phyloP scores from a whole-genome alignment of 768 basidiomycete species.

The Neoboletus brunneissimus region DNA sequence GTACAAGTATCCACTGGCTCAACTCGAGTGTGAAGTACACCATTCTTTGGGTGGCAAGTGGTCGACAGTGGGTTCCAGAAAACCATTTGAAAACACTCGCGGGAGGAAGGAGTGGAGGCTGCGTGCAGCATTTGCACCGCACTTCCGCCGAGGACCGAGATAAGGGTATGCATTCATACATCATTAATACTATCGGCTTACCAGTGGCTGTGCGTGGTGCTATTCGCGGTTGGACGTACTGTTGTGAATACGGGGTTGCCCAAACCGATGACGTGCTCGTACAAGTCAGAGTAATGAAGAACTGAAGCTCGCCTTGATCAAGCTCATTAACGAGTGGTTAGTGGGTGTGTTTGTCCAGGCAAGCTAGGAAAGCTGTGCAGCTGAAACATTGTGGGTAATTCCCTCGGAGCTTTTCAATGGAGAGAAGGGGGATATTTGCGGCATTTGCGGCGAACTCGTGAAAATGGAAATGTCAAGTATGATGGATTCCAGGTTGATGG shows the following conservation, averaged over 20 bases:
- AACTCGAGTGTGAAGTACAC: background rate
- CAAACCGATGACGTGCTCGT: constrained; percentile 1
- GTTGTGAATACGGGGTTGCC: constrained; percentile 4
- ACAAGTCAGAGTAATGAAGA: background rate
- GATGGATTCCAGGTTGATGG: background rate
- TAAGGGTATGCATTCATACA: constrained; percentile 11
- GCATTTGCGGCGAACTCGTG: constrained; percentile 15
- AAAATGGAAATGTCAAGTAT: constrained; percentile 7
- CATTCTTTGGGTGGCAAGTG: background rate
- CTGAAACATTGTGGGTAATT: constrained; percentile 4
- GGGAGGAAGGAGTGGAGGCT: constrained; percentile 9
- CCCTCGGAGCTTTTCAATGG: constrained; percentile 17
- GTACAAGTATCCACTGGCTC: background rate
- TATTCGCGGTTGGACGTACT: constrained; percentile 10
- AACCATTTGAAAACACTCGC: constrained; percentile 14
- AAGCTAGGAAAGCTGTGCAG: background rate
- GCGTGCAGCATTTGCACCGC: background rate
- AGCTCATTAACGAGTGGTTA: constrained; percentile 3
- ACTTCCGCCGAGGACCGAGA: constrained; percentile 20
- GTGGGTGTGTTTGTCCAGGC: background rate
- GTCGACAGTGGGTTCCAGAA: background rate
- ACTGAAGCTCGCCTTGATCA: background rate
- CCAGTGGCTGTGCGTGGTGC: constrained; percentile 12
- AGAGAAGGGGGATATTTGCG: constrained; percentile 15
- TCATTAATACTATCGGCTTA: constrained; percentile 2